Percentiles rank a stretch among this genome's conserved stretches.
These are phyloP conservation scores for Halophytophthora polymorphica DNA, from an alignment of 352 stramenopile genomes.

Conservation along the genomic window DNA sequence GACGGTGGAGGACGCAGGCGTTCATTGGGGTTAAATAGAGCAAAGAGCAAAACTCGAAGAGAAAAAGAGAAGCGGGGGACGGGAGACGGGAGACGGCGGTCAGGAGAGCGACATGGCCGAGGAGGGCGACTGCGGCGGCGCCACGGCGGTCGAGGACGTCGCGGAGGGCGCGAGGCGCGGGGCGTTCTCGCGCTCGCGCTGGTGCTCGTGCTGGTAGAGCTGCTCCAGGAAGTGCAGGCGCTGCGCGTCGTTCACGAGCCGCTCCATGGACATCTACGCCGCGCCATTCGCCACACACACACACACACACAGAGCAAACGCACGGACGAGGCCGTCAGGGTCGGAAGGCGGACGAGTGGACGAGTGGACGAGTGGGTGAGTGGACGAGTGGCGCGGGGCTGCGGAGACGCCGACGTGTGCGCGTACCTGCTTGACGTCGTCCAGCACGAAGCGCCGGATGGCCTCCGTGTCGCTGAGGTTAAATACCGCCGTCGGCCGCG, in stretches of 20 bases:
- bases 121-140: slow-evolving; percentile 14
- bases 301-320: slow-evolving; percentile 9
- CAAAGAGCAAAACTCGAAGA: slow-evolving; percentile 30
- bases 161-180: slow-evolving; percentile 1
- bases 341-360: too few relatives aligned
- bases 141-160: slow-evolving; percentile 18
- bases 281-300: slow-evolving; percentile 1
- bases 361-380: too few relatives aligned
- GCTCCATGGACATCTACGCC: slow-evolving; percentile 72
- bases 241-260: slow-evolving; percentile 71
- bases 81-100: slow-evolving; percentile 24
- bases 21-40: slow-evolving; percentile 33
- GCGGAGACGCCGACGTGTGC: background rate
- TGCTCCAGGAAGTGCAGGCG: slow-evolving; percentile 72
- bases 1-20: background rate
- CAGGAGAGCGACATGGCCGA: slow-evolving; percentile 29
- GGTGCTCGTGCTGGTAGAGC: slow-evolving; percentile 43
- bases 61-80: slow-evolving; percentile 22
- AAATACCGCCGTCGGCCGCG: slow-evolving; percentile 16
- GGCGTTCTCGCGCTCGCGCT: slow-evolving; percentile 19
- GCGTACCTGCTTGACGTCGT: slow-evolving; percentile 67
- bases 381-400: background rate
- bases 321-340: too few relatives aligned
- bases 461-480: slow-evolving; percentile 61
- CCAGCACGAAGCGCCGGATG: slow-evolving; percentile 57